phyloP scores from a whole-genome alignment of 2,329 filamentous ascomycete genomes.

The Hymenoscyphus fructigenus region DNA sequence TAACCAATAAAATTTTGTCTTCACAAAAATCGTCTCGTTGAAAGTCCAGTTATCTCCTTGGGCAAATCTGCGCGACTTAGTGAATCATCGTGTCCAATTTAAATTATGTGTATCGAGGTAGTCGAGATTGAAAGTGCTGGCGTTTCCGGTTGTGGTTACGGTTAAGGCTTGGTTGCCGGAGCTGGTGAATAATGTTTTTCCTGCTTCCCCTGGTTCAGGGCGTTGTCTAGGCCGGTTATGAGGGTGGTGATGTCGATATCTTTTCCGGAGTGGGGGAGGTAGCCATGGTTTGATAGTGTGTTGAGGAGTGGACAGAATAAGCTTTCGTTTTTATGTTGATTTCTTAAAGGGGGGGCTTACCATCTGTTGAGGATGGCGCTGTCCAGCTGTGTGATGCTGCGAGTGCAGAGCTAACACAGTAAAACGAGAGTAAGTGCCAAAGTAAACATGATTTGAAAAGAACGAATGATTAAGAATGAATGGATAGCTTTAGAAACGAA shows the following conservation, averaged over 20 bases:
- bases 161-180: neutral
- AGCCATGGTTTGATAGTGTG: slow-evolving; percentile 13
- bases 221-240: neutral
- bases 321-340: neutral
- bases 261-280: slow-evolving; percentile 8
- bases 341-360: neutral
- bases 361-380: neutral
- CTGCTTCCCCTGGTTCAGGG: neutral
- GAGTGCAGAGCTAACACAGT: neutral
- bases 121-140: slow-evolving; percentile 9
- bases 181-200: slow-evolving; percentile 2
- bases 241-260: slow-evolving; percentile 2
- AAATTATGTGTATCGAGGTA: slow-evolving; percentile 9
- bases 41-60: slow-evolving; percentile 5
- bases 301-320: slow-evolving; percentile 16
- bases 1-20: slow-evolving; percentile 11
- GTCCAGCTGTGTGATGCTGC: neutral
- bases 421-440: neutral
- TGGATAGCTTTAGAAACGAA: too few relatives aligned
- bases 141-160: slow-evolving; percentile 1
- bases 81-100: slow-evolving; percentile 6
- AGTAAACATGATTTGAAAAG: neutral
- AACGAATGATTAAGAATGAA: too few relatives aligned
- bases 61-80: slow-evolving; percentile 11
- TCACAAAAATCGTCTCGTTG: slow-evolving; percentile 9